Conservation (phyloP, 2,329 filamentous ascomycete genomes). For the Pestalotiopsis sp. region DNA sequence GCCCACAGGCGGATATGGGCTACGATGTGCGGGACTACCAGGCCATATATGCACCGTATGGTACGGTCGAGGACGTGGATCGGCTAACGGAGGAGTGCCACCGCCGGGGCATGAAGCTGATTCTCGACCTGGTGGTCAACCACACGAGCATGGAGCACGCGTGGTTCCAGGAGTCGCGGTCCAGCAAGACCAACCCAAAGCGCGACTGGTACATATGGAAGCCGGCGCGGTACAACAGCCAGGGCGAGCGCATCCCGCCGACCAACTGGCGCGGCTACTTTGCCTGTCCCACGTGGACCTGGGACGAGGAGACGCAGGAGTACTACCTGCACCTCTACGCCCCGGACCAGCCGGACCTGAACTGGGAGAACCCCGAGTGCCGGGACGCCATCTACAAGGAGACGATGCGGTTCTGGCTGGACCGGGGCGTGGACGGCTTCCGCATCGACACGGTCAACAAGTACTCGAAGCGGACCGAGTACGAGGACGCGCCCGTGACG, state of each 20-base stretch:
- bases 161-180: constrained; percentile 60
- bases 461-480: constrained; percentile 62
- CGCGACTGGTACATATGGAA: constrained; percentile 70
- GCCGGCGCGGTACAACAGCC: constrained; percentile 52
- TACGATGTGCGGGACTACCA: constrained; percentile 75
- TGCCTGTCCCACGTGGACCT: constrained; percentile 53
- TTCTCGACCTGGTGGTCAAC: constrained; percentile 75
- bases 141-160: constrained; percentile 61
- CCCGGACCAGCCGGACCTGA: constrained; percentile 73
- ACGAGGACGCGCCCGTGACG: constrained; percentile 53
- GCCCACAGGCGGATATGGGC: constrained; percentile 69
- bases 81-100: constrained; percentile 62
- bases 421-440: constrained; percentile 67
- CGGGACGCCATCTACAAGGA: constrained; percentile 67
- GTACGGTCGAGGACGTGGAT: constrained; percentile 69
- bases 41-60: constrained; percentile 67
- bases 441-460: constrained; percentile 71
- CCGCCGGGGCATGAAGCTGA: constrained; percentile 62
- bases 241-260: constrained; percentile 59
- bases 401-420: constrained; percentile 74
- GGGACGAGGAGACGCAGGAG: constrained; percentile 51
- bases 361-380: constrained; percentile 72
- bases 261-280: constrained; percentile 59
- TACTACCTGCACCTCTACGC: constrained; percentile 67
- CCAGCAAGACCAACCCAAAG: constrained; percentile 52